Base-by-base conservation (phyloP, 2,329 filamentous ascomycete genomes). In the Exophiala alcalophila region DNA sequence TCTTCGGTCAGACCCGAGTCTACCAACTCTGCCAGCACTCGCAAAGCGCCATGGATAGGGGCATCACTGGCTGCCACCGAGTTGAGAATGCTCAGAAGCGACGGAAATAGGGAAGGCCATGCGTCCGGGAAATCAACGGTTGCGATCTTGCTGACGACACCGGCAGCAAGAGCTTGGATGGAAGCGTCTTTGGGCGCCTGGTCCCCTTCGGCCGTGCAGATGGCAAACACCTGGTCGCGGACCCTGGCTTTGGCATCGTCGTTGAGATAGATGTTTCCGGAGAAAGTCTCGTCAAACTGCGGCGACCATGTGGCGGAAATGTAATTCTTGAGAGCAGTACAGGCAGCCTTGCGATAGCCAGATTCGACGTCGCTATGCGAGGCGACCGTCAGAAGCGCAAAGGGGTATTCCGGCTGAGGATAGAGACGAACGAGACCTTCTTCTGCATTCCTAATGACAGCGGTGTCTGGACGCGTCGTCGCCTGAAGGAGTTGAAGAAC, bases 1-100 rank as follows among this genome's bases (percentile, higher is more conserved):
- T 89, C 86, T 62, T 97, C 91, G 60, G 83, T 94, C 64, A 98
- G 78, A 54, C 87, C 89, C 60, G 95, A 91, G 50, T 97, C 90
- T 18, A 98, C 86, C 31, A 98, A 74, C 65, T 97, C 91, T 54
- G 80, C 76, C 30, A 98, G 78, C 16, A 97, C 89, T 62, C 85
- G 86, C 48, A 98, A 73, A 6, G 91, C 86, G 38, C 92, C 92
- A 63, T 96, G 89, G 35, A 96, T 72, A 61, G 95, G 89, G 32
- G 74, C 71, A 58, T 95, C 87, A 51, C 74, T 81, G 49, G 86
- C 88, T 39, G 73, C 77, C n/a, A n/a, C n/a, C 40, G 84, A 79
- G 40, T 66, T 61, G 58, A 97, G 86, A 36, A 90, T 75, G 29
- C 78, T 77, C 49, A 98, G 77, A 28, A 97, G 74, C 23, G 81